Evolutionary conservation across 208 protist species (phyloP), one percentile per base, ranked within the genome.

Genomic region (Acanthamoeba healyi): DNA sequence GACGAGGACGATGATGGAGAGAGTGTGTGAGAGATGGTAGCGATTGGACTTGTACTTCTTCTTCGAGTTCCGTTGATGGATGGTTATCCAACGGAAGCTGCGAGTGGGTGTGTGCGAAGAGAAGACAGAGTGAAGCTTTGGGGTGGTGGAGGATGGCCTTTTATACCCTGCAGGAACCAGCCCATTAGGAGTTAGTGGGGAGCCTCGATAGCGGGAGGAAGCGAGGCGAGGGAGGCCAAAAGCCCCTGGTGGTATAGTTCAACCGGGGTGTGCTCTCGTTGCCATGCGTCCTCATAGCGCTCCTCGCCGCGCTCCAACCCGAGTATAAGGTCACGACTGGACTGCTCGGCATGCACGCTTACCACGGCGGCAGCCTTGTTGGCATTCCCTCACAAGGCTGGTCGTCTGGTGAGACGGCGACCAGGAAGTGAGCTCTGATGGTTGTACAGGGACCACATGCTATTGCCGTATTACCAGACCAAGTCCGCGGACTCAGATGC

Each of bases 11-110:
- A n/a, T 9, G 24, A 49, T 0, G 46, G 32, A 9, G 9, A 19
- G 70, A 79, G 70, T 14, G 70, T 44, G 58, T 10, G n/a, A n/a
- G n/a, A n/a, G n/a, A n/a, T n/a, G n/a, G n/a, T n/a, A n/a, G n/a
- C n/a, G n/a, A n/a, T n/a, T 88, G 32, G 79, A 88, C 79, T 89
- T 87, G 54, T 90, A 70, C 84, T 90, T 90, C 84, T 90, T 19
- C 38, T 90, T 70, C 38, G 12, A 58, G 6, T n/a, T 86, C 42
- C 36, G 42, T 58, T 86, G 42, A 58, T 9, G 77, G 5, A 22
- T 38, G 38, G 14, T 58, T n/a, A n/a, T n/a, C n/a, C 77, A 86
- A 86, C 77, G 58, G 77, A 86, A 86, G 77, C 44, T 86, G 70
- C 70, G n/a, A 5, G n/a, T 38, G 77, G 2, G 46, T 77, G 77